A percentile compares a stretch with the other conserved stretches of the same genome.
Conservation (phyloP, 176 grass and related monocot genomes). For the Melocanna baccifera region DNA sequence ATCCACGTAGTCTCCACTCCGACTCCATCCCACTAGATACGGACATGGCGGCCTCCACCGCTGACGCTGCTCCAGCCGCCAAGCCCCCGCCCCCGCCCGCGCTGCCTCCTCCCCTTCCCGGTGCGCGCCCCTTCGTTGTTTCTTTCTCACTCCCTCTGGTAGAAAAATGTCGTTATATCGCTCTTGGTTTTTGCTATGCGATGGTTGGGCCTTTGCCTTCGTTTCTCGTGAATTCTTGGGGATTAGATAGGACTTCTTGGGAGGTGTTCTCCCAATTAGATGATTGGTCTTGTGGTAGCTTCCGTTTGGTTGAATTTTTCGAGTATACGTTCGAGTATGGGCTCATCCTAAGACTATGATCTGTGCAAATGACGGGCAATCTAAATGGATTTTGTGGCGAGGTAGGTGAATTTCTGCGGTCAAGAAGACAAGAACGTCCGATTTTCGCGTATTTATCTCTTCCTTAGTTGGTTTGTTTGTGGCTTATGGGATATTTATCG, state of each 20-base stretch:
- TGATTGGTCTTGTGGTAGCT: background rate
- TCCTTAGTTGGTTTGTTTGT: background rate
- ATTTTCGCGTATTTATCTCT: background rate
- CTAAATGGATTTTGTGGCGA: background rate
- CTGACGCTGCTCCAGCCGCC: background rate
- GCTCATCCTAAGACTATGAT: background rate
- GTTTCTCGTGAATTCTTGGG: background rate
- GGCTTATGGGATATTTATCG: background rate
- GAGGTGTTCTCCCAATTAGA: background rate
- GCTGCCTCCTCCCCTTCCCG: background rate
- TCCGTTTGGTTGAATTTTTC: background rate
- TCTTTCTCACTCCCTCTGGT: background rate
- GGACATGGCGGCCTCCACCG: conserved; percentile 5
- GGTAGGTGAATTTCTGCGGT: background rate
- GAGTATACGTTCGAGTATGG: background rate
- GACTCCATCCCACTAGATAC: background rate
- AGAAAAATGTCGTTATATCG: background rate
- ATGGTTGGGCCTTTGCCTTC: background rate
- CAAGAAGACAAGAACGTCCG: background rate
- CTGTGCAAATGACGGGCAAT: background rate
- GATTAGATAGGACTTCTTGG: background rate
- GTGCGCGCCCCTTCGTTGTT: background rate
- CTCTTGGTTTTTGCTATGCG: background rate
- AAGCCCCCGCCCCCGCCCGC: background rate
- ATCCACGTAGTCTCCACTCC: background rate